Evolutionary conservation across 371 early-diverging fungal species (phyloP), one percentile per base, ranked within the genome.

Genomic region (Actinomortierella ambigua): DNA sequence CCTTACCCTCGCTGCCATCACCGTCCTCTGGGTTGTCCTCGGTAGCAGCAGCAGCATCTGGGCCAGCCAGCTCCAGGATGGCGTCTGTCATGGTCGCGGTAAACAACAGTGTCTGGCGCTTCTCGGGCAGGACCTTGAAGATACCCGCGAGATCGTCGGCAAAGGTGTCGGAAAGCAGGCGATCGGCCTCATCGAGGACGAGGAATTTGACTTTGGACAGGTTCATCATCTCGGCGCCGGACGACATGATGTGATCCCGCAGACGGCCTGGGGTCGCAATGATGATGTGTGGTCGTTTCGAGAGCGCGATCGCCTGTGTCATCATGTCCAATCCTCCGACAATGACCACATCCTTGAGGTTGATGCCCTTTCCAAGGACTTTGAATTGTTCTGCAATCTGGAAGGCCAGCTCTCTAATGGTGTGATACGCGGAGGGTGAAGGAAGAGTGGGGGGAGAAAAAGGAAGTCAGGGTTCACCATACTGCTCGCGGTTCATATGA

Each of bases 111-210:
- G 97, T 97, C 61, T 97, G 96, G 15, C 98, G 86, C 50, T 90
- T 81, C 51, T 86, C 77, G 4, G 98, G 96, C 2, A 98, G 57
- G 3, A 75, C 64, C 11, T 86, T 82, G 55, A 99, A 81, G 60
- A 99, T 95, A 1, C 80, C 82, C 17, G 80, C 87, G 18, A 99
- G 80, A 46, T 95, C 95, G n/a, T 86, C 76, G 6, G 89, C 88
- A 83, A 99, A 96, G 17, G 91, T 93, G 14, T 85, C 81, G 26
- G 82, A 84, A 23, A 99, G 78, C 58, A 99, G 75, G 43, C 96
- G 86, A 86, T 99, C 99, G 3, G 99, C 99, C 82, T 99, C 99
- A 84, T 99, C 99, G 61, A 99, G 82, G 4, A 99, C 95, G 51
- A 97, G 73, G 62, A 81, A 91, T 61, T 75, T 78, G 50, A 82